Evolutionary conservation across 768 basidiomycete genomes (phyloP).

Genomic region (Podaxis rugospora): DNA sequence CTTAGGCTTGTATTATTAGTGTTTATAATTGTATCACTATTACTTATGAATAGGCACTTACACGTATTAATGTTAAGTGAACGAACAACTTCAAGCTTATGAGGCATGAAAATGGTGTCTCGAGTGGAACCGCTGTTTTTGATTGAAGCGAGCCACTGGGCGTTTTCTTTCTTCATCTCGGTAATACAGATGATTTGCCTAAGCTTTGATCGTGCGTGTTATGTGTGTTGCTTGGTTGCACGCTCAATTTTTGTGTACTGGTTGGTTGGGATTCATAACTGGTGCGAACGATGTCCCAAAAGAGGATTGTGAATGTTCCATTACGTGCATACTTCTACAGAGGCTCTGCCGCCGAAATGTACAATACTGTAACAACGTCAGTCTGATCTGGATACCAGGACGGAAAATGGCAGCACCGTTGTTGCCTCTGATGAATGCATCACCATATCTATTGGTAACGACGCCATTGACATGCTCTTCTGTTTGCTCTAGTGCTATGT

Average conservation of each 20-base stretch:
- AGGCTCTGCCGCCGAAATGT: constrained; percentile 70
- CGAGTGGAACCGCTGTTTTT: too few species aligned
- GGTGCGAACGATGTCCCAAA: background rate
- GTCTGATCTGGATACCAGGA: background rate
- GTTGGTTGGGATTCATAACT: background rate
- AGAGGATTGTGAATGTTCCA: background rate
- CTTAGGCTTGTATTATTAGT: background rate
- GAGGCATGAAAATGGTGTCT: background rate
- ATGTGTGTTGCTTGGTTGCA: background rate
- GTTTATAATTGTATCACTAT: background rate
- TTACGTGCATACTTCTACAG: constrained; percentile 30
- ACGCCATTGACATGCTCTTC: constrained; percentile 89
- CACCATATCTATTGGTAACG: constrained; percentile 89
- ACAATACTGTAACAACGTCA: constrained; percentile 48
- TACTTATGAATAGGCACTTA: background rate
- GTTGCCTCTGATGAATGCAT: constrained; percentile 93
- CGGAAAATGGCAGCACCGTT: constrained; percentile 53
- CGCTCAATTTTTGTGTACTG: background rate
- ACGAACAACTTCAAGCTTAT: background rate
- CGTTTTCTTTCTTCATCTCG: too few species aligned
- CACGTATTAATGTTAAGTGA: background rate
- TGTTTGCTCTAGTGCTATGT: constrained; percentile 95
- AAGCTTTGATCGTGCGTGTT: background rate
- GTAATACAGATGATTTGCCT: too few species aligned
- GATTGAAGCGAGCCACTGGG: too few species aligned